Evolutionary conservation across 257 asterid species (phyloP).

Genomic region (Gentiana macrophylla): DNA sequence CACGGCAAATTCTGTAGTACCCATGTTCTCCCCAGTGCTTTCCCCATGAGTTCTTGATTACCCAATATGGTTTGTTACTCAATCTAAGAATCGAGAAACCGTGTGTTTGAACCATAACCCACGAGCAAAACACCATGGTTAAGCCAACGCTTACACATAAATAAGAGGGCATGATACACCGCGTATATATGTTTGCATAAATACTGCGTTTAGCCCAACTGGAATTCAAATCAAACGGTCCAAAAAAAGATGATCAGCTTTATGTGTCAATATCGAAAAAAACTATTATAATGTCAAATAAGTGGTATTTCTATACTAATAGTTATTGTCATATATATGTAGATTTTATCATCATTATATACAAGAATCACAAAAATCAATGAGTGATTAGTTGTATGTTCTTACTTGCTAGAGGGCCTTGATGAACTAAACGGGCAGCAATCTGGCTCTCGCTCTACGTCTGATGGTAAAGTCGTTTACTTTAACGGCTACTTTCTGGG

Average conservation of each 20-base stretch:
- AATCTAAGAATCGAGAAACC: conserved; percentile 67
- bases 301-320: no score
- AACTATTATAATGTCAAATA: no score
- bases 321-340: no score
- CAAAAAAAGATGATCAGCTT: no score
- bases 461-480: conserved; percentile 44
- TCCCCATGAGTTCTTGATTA: conserved; percentile 90
- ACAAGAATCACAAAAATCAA: neutral
- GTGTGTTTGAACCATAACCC: conserved; percentile 60
- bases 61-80: conserved; percentile 68
- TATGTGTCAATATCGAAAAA: no score
- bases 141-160: conserved; percentile 41
- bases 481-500: conserved; percentile 41
- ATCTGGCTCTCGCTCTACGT: conserved; percentile 51
- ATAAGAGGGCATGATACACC: conserved; percentile 84
- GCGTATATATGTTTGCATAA: conserved; percentile 82
- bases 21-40: conserved; percentile 71
- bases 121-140: conserved; percentile 76
- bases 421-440: conserved; percentile 52
- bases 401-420: conserved; percentile 77
- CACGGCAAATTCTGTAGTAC: conserved; percentile 52
- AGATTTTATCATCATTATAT: no score
- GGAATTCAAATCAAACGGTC: conserved; percentile 11
- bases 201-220: conserved; percentile 73
- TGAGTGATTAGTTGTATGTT: neutral